These are phyloP conservation scores for Sphaceloma murrayae DNA, from an alignment of 2,329 filamentous ascomycete genomes.

Conservation along the genomic window DNA sequence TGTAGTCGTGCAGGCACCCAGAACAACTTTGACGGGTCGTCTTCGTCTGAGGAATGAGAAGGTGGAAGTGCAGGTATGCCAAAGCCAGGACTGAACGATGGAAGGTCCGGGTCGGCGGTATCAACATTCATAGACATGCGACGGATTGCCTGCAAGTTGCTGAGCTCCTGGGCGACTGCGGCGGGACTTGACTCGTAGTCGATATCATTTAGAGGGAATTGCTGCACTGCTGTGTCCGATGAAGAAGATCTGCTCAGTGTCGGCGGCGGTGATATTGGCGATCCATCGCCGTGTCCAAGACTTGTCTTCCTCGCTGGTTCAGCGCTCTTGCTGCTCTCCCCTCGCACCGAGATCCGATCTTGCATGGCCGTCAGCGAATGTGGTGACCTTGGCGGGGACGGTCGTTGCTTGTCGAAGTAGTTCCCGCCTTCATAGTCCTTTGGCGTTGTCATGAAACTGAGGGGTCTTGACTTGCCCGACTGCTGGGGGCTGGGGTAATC, in stretches of 20 bases:
- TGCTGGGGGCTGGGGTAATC: conserved; percentile 28
- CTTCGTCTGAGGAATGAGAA: conserved; percentile 62
- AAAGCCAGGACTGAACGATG: conserved; percentile 55
- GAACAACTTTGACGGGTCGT: conserved; percentile 77
- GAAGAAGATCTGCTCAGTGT: conserved; percentile 29
- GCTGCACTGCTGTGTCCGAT: conserved; percentile 29
- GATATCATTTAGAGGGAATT: conserved; percentile 66
- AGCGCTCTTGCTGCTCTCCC: conserved; percentile 17
- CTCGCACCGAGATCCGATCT: conserved; percentile 9
- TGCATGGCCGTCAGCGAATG: conserved; percentile 24
- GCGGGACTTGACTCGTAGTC: conserved; percentile 85
- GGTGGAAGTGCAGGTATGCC: conserved; percentile 59
- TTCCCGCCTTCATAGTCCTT: conserved; percentile 36
- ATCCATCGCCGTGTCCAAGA: conserved; percentile 20
- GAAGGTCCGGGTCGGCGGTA: conserved; percentile 60
- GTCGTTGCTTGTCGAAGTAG: conserved; percentile 23
- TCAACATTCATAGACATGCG: conserved; percentile 91
- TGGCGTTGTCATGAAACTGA: conserved; percentile 62
- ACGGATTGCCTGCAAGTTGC: conserved; percentile 80
- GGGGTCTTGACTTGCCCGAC: conserved; percentile 49
- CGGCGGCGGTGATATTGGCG: conserved; percentile 30
- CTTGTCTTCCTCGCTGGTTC: conserved; percentile 17
- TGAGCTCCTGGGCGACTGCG: conserved; percentile 83
- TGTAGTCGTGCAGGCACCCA: conserved; percentile 95
- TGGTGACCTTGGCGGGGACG: conserved; percentile 22